Percentiles rank a stretch among this genome's conserved stretches.
phyloP scores from a whole-genome alignment of 495 filamentous ascomycete species.

The Talaromyces proteolyticus region DNA sequence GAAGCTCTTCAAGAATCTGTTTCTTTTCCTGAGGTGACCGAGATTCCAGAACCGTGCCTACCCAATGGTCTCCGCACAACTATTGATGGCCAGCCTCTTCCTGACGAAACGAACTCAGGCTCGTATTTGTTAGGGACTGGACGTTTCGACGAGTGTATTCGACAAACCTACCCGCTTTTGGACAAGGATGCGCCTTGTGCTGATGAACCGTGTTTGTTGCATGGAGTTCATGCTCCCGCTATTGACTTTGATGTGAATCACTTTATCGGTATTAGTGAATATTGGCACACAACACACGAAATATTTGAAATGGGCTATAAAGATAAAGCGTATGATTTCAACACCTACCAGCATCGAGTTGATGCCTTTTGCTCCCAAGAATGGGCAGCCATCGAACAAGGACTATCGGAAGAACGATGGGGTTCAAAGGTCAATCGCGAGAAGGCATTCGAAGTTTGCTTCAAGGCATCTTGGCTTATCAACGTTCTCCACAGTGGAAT shows the following conservation, averaged over 20 bases:
- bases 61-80: constrained; percentile 66
- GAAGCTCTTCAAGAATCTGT: constrained; percentile 58
- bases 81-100: constrained; percentile 48
- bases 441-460: constrained; percentile 81
- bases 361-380: constrained; percentile 77
- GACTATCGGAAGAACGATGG: constrained; percentile 58
- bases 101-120: constrained; percentile 18
- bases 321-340: constrained; percentile 85
- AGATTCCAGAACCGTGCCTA: constrained; percentile 89
- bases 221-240: constrained; percentile 85
- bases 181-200: constrained; percentile 83
- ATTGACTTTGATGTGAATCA: constrained; percentile 98
- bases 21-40: constrained; percentile 43
- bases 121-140: constrained; percentile 73
- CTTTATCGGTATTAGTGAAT: constrained; percentile 96
- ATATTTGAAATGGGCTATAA: constrained; percentile 78
- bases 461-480: constrained; percentile 97
- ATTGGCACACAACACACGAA: constrained; percentile 98
- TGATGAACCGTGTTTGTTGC: constrained; percentile 80
- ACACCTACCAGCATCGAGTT: constrained; percentile 82
- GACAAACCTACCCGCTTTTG: constrained; percentile 75
- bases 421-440: constrained; percentile 71
- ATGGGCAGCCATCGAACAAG: constrained; percentile 68
- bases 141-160: constrained; percentile 77
- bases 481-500: constrained; percentile 95